Conservation (phyloP, 192 early-diverging fungal species). For the Backusella parvicylindrica region DNA sequence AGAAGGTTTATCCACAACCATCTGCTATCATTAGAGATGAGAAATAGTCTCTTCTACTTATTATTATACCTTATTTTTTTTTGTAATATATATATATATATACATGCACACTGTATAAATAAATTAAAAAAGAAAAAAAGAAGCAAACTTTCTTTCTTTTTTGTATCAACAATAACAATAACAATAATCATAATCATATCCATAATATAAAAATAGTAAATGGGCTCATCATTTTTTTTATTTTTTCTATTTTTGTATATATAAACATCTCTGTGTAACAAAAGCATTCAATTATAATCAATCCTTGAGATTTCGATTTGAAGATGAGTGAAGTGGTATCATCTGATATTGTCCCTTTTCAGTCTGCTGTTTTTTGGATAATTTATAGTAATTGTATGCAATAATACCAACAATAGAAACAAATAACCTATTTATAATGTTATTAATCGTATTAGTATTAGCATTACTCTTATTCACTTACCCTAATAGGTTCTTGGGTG, state of each 20-base stretch:
- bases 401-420: constrained; percentile 58
- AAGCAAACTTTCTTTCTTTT: neutral
- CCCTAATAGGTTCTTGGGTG: constrained; percentile 63
- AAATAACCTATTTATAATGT: constrained; percentile 36
- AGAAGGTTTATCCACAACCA: constrained; percentile 2
- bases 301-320: constrained; percentile 8
- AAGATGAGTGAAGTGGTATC: constrained; percentile 8
- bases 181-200: too few species aligned
- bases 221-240: neutral
- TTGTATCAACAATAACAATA: constrained; percentile 5
- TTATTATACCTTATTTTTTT: neutral
- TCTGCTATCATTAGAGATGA: neutral
- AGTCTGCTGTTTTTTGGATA: constrained; percentile 10
- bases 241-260: neutral
- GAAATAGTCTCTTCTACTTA: neutral
- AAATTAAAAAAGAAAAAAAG: neutral
- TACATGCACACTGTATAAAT: neutral
- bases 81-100: neutral
- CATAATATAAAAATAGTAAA: constrained; percentile 8
- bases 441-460: too few species aligned
- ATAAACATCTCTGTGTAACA: neutral
- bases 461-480: too few species aligned
- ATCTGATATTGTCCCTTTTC: constrained; percentile 13
- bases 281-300: neutral
- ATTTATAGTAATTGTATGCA: constrained; percentile 43